Percentiles rank a stretch among this genome's conserved stretches.
Conservation (phyloP, 768 basidiomycete species). For the Boletus insuetus region DNA sequence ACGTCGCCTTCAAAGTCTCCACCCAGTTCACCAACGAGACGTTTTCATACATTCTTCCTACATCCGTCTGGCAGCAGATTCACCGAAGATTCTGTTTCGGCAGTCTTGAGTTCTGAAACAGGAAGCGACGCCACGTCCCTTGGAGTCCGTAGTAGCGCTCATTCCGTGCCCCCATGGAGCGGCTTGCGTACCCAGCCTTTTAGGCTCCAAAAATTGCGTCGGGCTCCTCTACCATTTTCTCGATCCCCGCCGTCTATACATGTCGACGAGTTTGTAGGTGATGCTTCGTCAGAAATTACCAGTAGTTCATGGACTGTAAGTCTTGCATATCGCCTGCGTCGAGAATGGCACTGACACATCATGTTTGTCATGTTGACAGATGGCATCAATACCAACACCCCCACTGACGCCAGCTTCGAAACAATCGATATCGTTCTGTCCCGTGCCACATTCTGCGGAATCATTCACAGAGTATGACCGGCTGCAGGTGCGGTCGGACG, state of each 20-base stretch:
- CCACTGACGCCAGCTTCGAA: not conserved
- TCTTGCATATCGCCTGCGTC: not conserved
- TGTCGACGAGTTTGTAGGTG: not conserved
- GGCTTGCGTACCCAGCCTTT: conserved; percentile 3
- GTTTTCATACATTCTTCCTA: conserved; percentile 6
- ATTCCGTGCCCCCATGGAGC: conserved; percentile 1
- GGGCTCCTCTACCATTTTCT: not conserved
- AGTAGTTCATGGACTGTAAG: conserved; percentile 18
- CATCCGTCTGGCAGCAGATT: conserved; percentile 29
- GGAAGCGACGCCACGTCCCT: conserved; percentile 19
- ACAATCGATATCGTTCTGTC: conserved; percentile 23
- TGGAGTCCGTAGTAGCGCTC: not conserved
- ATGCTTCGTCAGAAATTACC: conserved; percentile 7
- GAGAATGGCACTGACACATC: not conserved
- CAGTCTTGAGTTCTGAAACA: conserved; percentile 24
- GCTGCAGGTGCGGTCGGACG: conserved; percentile 19
- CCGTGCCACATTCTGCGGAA: conserved; percentile 20
- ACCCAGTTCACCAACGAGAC: conserved; percentile 14
- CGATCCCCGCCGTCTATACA: not conserved
- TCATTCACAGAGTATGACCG: conserved; percentile 32
- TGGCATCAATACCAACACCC: not conserved
- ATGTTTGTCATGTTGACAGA: conserved; percentile 5
- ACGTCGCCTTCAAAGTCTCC: conserved; percentile 12
- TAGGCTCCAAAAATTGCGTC: conserved; percentile 21
- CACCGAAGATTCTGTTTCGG: conserved; percentile 24